These are phyloP conservation scores for Larix kaempferi DNA, from an alignment of 75 land plant genomes.

Conservation along the genomic window DNA sequence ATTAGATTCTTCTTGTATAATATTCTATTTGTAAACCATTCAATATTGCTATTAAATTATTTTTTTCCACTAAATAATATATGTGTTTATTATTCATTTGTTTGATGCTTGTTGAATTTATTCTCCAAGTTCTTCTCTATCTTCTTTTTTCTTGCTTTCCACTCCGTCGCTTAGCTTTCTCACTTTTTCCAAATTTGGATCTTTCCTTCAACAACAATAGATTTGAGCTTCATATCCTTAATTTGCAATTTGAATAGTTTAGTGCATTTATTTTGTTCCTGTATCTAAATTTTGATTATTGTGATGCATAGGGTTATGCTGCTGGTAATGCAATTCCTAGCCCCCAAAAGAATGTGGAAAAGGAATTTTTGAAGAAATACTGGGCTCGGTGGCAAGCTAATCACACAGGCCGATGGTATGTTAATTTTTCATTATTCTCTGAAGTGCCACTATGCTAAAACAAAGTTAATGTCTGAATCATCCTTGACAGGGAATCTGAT, in stretches of 20 bases:
- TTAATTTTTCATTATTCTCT: background rate
- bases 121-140: too few species aligned
- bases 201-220: too few species aligned
- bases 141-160: too few species aligned
- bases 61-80: too few species aligned
- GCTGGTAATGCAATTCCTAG: constrained; percentile 96
- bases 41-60: background rate
- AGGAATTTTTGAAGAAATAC: constrained; percentile 81
- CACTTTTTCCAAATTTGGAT: too few species aligned
- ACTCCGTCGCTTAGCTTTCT: too few species aligned
- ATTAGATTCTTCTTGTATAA: background rate
- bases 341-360: constrained; percentile 92
- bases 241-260: background rate
- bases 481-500: too few species aligned
- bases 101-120: too few species aligned
- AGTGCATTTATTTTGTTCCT: background rate
- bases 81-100: too few species aligned
- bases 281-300: background rate
- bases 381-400: constrained; percentile 96
- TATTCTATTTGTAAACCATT: background rate
- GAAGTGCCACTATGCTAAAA: too few species aligned
- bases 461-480: too few species aligned
- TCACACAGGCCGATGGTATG: constrained; percentile 90
- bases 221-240: background rate
- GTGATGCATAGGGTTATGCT: constrained; percentile 76